Percentiles rank a stretch among this genome's conserved stretches.
Evolutionary conservation across 139 green algal species (phyloP).

Genomic region (Astrephomene gubernaculifera): DNA sequence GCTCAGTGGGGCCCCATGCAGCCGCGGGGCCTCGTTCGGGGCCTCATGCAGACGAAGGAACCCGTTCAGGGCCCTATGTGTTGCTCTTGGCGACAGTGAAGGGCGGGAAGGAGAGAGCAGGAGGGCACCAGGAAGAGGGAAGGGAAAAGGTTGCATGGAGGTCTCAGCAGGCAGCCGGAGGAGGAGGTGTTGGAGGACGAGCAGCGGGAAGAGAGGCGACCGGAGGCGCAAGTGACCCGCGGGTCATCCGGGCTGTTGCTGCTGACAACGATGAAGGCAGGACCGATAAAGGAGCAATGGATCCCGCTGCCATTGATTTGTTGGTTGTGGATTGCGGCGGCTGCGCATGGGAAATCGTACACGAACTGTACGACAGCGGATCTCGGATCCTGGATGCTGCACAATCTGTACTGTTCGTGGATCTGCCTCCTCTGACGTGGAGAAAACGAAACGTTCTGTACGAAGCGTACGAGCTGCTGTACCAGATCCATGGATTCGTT

Average conservation of each 20-base stretch:
- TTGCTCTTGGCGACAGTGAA: too few relatives aligned
- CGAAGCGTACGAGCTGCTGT: slow-evolving; percentile 34
- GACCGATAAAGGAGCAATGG: not conserved
- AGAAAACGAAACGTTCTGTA: not conserved
- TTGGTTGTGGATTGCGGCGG: not conserved
- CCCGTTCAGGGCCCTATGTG: too few relatives aligned
- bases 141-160: too few relatives aligned
- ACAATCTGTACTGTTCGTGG: not conserved
- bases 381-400: not conserved
- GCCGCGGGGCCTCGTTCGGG: too few relatives aligned
- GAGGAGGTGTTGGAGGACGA: not conserved
- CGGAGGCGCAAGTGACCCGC: not conserved
- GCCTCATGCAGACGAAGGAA: too few relatives aligned
- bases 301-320: not conserved
- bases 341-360: not conserved
- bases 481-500: slow-evolving; percentile 35
- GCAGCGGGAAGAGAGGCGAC: not conserved
- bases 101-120: too few relatives aligned
- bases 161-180: not conserved
- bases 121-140: too few relatives aligned
- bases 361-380: slow-evolving; percentile 6
- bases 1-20: too few relatives aligned
- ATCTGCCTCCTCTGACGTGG: not conserved
- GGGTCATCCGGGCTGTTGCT: not conserved
- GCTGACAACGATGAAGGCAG: not conserved